phyloP scores from a whole-genome alignment of 2,329 filamentous ascomycete species.

The Penicillium sp. region DNA sequence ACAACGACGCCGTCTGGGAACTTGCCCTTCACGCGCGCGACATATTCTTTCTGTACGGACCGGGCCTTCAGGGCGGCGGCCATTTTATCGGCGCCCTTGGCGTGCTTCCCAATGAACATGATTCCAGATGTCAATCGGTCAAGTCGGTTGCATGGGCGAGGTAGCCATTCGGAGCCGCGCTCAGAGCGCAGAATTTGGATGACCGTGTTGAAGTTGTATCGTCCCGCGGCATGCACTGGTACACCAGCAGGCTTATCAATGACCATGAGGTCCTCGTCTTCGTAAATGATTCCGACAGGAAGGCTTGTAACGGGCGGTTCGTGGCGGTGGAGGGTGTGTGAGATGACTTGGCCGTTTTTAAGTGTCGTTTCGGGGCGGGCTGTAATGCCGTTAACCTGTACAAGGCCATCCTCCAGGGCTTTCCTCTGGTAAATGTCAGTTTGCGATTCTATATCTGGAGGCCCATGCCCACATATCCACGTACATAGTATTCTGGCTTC shows the following conservation, averaged over 20 bases:
- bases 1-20: slow-evolving; percentile 90
- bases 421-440: slow-evolving; percentile 49
- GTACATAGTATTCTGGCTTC: slow-evolving; percentile 78
- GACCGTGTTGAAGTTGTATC: slow-evolving; percentile 94
- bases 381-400: slow-evolving; percentile 76
- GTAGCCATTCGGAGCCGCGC: slow-evolving; percentile 56
- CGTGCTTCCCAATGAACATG: slow-evolving; percentile 94
- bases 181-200: slow-evolving; percentile 90
- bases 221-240: slow-evolving; percentile 89
- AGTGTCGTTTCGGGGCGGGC: slow-evolving; percentile 65
- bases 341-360: slow-evolving; percentile 85
- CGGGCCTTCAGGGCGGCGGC: slow-evolving; percentile 72
- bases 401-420: slow-evolving; percentile 75
- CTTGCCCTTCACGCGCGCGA: slow-evolving; percentile 83
- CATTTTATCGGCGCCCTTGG: slow-evolving; percentile 73
- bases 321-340: slow-evolving; percentile 90
- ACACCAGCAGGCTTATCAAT: slow-evolving; percentile 96
- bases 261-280: slow-evolving; percentile 89
- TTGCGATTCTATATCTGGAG: neutral
- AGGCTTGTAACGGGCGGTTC: slow-evolving; percentile 87
- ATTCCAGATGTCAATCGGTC: slow-evolving; percentile 92
- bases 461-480: slow-evolving; percentile 42
- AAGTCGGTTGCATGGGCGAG: slow-evolving; percentile 81
- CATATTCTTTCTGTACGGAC: slow-evolving; percentile 90
- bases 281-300: slow-evolving; percentile 78